Evolutionary conservation across 768 basidiomycete species (phyloP), one percentile per base, ranked within the genome.

Genomic region (Trametes meyenii): DNA sequence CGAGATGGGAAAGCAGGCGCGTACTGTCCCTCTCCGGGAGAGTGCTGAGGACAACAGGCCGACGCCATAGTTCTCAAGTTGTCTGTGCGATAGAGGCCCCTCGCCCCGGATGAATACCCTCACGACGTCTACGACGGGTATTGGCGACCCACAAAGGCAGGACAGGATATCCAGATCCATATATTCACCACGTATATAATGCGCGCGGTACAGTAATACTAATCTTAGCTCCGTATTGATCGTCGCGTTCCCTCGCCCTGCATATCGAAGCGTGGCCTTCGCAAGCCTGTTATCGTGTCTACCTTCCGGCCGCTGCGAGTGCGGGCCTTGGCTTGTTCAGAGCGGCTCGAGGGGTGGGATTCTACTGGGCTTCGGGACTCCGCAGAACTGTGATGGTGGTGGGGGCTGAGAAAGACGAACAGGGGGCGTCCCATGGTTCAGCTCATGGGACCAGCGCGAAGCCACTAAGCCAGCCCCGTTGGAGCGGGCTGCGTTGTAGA

Each of bases 141-240:
- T 24, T 16, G 48, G 5, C 50, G 35, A 29, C 17, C 36, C 12
- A 17, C 11, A 5, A 5, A 8, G 19, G 17, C 21, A 38, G 24
- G 36, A 29, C 50, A 52, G 38, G 52, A 52, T 45, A 53, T 62
- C 61, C 29, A 42, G 50, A 45, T 48, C 13, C 26, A 24, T 46
- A 46, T 23, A 42, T 52, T 40, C 55, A 29, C 35, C 33, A 29
- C 49, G 49, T 58, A 44, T 39, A 57, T 62, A 61, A 56, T 62
- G 54, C 24, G 33, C 44, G 12, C n/a, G 39, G 46, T 52, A 62
- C 49, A 24, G n/a, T 19, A 36, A 55, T 61, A 36, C 60, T 61
- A 61, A 61, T 61, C 29, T 29, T 23, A 10, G 21, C 13, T 12
- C 39, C 39, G 11, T 12, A 4, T 13, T 40, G 14, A 13, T 5